A percentile compares a stretch with the other conserved stretches of the same genome.
Evolutionary conservation across 2,329 filamentous ascomycete species (phyloP).

Genomic region (Scleromitrula shiraiana): DNA sequence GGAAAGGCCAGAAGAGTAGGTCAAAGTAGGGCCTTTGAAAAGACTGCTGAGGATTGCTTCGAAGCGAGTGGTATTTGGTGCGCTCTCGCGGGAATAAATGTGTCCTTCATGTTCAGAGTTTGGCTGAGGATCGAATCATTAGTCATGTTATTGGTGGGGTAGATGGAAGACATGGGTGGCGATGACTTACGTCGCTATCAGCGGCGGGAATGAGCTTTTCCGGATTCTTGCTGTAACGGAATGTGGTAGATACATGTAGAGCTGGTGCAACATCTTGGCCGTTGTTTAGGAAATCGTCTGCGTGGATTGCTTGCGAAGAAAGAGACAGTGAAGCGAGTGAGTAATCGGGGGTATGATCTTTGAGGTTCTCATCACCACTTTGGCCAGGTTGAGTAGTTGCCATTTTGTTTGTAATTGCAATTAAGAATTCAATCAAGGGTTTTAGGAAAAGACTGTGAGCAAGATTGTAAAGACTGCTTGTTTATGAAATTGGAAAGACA

Average conservation of each 20-base stretch:
- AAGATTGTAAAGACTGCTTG: no score
- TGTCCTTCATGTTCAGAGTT: slow-evolving; percentile 48
- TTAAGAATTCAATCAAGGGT: no score
- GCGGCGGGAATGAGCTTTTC: slow-evolving; percentile 47
- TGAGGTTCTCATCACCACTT: slow-evolving; percentile 13
- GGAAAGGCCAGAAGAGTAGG: slow-evolving; percentile 77
- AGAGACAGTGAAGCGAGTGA: slow-evolving; percentile 38
- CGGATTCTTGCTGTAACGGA: slow-evolving; percentile 69
- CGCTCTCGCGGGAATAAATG: slow-evolving; percentile 75
- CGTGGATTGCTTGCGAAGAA: slow-evolving; percentile 70
- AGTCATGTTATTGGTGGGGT: slow-evolving; percentile 18
- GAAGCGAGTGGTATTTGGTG: slow-evolving; percentile 75
- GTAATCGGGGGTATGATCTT: slow-evolving; percentile 12
- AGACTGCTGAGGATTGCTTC: slow-evolving; percentile 73
- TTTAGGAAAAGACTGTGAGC: no score
- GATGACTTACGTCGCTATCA: slow-evolving; percentile 46
- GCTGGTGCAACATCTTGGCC: slow-evolving; percentile 79
- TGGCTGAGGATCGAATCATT: slow-evolving; percentile 27
- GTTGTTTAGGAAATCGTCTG: slow-evolving; percentile 67
- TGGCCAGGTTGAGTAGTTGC: slow-evolving; percentile 11
- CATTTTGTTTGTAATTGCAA: slow-evolving; percentile 13
- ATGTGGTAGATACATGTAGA: slow-evolving; percentile 87
- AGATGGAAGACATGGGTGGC: neutral
- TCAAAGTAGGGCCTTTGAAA: slow-evolving; percentile 60
- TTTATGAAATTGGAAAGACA: no score